Base-by-base conservation (phyloP, 495 filamentous ascomycete species). In the Pyrenula aspistea region DNA sequence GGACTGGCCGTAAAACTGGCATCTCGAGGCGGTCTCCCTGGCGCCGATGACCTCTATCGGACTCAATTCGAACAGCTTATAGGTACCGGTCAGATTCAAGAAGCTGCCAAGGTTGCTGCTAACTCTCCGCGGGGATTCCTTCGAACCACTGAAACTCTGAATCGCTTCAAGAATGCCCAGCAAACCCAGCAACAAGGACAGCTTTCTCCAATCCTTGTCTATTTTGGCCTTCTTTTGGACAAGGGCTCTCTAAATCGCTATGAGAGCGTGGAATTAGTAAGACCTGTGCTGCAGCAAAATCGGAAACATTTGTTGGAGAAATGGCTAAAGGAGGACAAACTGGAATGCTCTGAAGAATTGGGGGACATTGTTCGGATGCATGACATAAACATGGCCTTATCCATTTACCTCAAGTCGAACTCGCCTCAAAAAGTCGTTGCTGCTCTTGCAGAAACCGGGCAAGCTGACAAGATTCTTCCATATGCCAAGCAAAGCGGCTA, bases 241-340 rank as follows among this genome's bases (percentile, higher is more conserved):
- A 95, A 97, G 80, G 91, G 92, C 24, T 78, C 81, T 3, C 77
- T 99, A 24, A 99, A 97, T 72, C 84, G 85, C 63, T 83, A 92
- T 58, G 93, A 99, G 71, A 94, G 91, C 58, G 75, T 97, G 52
- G 93, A 99, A 70, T 81, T 99, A 60, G 91, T 93, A 10, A 81
- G 88, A 53, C 91, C 94, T 42, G 93, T 99, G 20, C 71, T 99
- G 60, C 83, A 85, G 52, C 93, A 99, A 66, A 91, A 88, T 65
- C 83, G 93, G 52, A 97, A 97, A 75, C 89, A 96, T 66, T 73
- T 99, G 51, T 77, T 99, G 22, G 92, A 97, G 71, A 99, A 99
- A 68, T 99, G 93, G 93, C 77, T 96, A 69, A 83, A 83, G 60
- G 93, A 97, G 71, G 86, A 89, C 65, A 99, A 99, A 74, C 77